Base-by-base conservation (phyloP, 2,329 filamentous ascomycete genomes). In the Botrytis porri region DNA sequence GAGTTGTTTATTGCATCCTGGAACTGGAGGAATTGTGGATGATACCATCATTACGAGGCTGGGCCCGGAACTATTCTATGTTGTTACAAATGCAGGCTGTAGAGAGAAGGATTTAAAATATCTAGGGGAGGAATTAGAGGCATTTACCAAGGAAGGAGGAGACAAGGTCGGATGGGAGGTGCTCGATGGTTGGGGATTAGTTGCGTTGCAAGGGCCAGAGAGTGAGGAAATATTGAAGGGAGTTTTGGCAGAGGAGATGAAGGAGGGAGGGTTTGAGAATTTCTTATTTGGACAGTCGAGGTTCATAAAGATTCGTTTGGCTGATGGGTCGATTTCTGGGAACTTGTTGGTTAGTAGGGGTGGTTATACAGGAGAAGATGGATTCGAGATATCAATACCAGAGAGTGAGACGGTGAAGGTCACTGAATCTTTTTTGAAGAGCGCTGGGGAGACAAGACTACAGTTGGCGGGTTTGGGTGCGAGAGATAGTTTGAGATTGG, bases 331-430 rank as follows among this genome's bases (percentile, higher is more conserved):
- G 72, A 73, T 80, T 78, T 86, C 74, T 79, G 86, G 74, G 82
- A 86, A 76, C 81, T 79, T 96, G 65, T 87, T 98, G 69, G 90
- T 98, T 80, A 95, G 91, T 81, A 90, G 96, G 74, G 96, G 92
- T 64, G 96, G 96, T 7, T 99, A 99, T 85, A 99, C 96, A 0
- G 96, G 96, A 74, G 96, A 99, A 85, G 96, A 99, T 82, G 96
- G 96, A 60, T 99, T 99, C 83, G 96, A 99, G 84, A 93, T 99
- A 80, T 96, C 93, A 59, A 92, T 98, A 78, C 89, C 92, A 1
- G 87, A 88, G 0, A 86, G 86, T 37, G 88, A 90, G 78, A 89
- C 91, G 14, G 86, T 89, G 9, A 84, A 85, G 32, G 87, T 95
- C 59, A 91, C 93, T 8, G 87, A 94, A 81, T 84, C 88, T 45